Evolutionary conservation across 805 yeast species (phyloP).

Genomic region (Kazachstania taianensis): DNA sequence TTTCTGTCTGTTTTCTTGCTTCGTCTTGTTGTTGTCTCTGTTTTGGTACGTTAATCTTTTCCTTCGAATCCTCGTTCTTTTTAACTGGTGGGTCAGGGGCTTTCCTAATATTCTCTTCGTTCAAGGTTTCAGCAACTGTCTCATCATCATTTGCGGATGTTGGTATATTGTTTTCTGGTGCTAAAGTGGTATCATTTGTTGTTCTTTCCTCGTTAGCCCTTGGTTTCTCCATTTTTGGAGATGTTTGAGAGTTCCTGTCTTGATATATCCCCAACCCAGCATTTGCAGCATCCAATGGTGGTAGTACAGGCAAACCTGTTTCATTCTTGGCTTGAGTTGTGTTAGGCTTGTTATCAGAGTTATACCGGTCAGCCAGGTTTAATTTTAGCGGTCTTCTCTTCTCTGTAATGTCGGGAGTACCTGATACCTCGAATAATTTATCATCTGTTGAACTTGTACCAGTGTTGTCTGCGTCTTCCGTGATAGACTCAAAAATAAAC

Average conservation of each 20-base stretch:
- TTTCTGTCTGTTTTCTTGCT: slow-evolving; percentile 7
- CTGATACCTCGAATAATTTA: slow-evolving; percentile 17
- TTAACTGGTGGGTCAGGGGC: slow-evolving; percentile 4
- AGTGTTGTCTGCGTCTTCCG: slow-evolving; percentile 13
- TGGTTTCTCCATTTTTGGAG: background rate
- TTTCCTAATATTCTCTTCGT: slow-evolving; percentile 3
- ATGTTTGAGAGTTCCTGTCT: slow-evolving; percentile 7
- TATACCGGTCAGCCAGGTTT: slow-evolving; percentile 33
- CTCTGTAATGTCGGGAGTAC: slow-evolving; percentile 4
- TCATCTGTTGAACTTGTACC: slow-evolving; percentile 17
- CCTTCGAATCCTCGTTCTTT: background rate
- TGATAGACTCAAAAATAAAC: slow-evolving; percentile 20
- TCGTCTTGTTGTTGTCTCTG: slow-evolving; percentile 6
- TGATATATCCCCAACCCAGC: slow-evolving; percentile 25
- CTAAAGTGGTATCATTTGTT: background rate
- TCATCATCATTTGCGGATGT: background rate
- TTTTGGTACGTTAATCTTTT: slow-evolving; percentile 7
- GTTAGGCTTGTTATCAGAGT: slow-evolving; percentile 6
- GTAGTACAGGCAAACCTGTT: slow-evolving; percentile 22
- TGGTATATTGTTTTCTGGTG: background rate
- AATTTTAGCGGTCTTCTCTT: slow-evolving; percentile 23
- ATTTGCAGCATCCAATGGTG: slow-evolving; percentile 19
- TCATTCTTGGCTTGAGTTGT: slow-evolving; percentile 1
- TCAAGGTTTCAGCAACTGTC: slow-evolving; percentile 3
- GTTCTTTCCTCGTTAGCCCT: background rate